These are phyloP conservation scores for Epichloe gansuensis DNA, from an alignment of 2,329 filamentous ascomycete genomes.

Conservation along the genomic window DNA sequence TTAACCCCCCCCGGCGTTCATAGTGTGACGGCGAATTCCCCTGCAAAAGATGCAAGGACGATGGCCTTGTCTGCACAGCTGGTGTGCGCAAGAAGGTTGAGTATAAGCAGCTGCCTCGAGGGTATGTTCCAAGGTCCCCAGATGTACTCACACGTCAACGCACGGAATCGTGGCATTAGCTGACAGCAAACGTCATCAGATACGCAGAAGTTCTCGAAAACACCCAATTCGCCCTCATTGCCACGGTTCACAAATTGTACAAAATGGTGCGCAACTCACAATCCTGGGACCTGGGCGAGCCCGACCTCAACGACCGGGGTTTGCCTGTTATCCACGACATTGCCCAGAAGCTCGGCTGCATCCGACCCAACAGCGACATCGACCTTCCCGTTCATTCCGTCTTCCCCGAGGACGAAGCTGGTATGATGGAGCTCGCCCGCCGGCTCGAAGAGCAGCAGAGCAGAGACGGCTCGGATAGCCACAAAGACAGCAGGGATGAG, in stretches of 20 bases:
- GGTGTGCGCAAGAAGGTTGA: slow-evolving; percentile 55
- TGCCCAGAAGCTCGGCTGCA: slow-evolving; percentile 49
- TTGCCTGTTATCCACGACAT: slow-evolving; percentile 54
- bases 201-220: slow-evolving; percentile 54
- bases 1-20: no score
- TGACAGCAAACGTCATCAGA: slow-evolving; percentile 18
- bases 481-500: slow-evolving; percentile 11
- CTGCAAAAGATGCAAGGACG: slow-evolving; percentile 54
- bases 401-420: slow-evolving; percentile 49
- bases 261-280: slow-evolving; percentile 47
- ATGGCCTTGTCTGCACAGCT: slow-evolving; percentile 50
- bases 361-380: slow-evolving; percentile 48
- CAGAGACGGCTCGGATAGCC: slow-evolving; percentile 22
- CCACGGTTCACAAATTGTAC: slow-evolving; percentile 53
- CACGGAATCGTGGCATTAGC: no score
- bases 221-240: slow-evolving; percentile 50
- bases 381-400: slow-evolving; percentile 43
- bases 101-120: slow-evolving; percentile 51
- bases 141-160: neutral
- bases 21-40: slow-evolving; percentile 54
- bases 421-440: slow-evolving; percentile 41
- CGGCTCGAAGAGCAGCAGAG: slow-evolving; percentile 39
- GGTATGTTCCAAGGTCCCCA: slow-evolving; percentile 26
- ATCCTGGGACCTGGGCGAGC: slow-evolving; percentile 49
- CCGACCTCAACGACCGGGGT: slow-evolving; percentile 48